These are phyloP conservation scores for Fusarium hainanense DNA, from an alignment of 2,329 filamentous ascomycete species.

Conservation along the genomic window DNA sequence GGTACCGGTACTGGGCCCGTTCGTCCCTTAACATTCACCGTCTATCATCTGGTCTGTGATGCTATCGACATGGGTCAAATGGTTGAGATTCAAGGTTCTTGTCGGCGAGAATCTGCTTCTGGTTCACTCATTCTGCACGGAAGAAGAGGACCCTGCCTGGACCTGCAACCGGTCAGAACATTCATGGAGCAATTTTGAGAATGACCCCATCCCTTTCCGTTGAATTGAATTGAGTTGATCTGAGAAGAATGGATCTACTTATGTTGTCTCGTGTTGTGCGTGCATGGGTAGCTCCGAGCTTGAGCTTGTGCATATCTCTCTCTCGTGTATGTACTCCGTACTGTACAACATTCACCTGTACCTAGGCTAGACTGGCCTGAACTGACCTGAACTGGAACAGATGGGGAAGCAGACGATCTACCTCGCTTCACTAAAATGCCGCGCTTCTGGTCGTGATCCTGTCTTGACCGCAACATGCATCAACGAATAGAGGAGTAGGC, in stretches of 20 bases:
- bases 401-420: slow-evolving; percentile 7
- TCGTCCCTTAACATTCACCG: slow-evolving; percentile 18
- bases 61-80: slow-evolving; percentile 31
- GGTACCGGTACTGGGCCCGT: slow-evolving; percentile 27
- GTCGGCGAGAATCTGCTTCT: slow-evolving; percentile 33
- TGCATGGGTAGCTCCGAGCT: slow-evolving; percentile 19
- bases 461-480: slow-evolving; percentile 27
- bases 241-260: slow-evolving; percentile 27
- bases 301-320: background rate
- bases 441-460: slow-evolving; percentile 17
- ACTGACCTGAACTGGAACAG: background rate
- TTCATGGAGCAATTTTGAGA: slow-evolving; percentile 18
- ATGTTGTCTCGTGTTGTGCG: slow-evolving; percentile 8
- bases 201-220: slow-evolving; percentile 3
- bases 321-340: slow-evolving; percentile 1
- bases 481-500: background rate
- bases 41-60: slow-evolving; percentile 31
- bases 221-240: background rate
- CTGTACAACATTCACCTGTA: background rate
- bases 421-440: slow-evolving; percentile 28
- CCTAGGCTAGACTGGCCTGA: background rate
- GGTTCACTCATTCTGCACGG: slow-evolving; percentile 3
- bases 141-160: slow-evolving; percentile 1
- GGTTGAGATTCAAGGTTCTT: slow-evolving; percentile 36
- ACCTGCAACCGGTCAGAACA: slow-evolving; percentile 30